Base-by-base conservation (phyloP, 2,329 filamentous ascomycete species). In the Phyllosticta capitalensis region DNA sequence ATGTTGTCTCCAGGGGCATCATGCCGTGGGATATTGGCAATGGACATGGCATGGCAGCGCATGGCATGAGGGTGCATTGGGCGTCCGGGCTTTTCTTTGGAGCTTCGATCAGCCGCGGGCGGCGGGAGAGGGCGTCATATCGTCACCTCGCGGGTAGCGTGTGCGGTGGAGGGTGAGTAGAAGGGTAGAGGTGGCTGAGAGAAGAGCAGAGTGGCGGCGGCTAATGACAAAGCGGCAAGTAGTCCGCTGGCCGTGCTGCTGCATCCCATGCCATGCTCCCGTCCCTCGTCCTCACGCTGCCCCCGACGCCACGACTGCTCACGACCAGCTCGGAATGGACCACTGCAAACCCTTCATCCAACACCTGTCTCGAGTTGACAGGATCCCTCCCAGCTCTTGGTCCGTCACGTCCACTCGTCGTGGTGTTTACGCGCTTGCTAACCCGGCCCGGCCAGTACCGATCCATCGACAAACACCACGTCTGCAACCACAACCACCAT, bases 311-410 rank as follows among this genome's bases (percentile, higher is more conserved):
- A n/a, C 24, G 24, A 26, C 24, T 26, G 24, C 24, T 45, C 38
- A 45, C 38, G 17, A 45, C 38, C 38, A 45, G 24, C 24, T 26
- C 14, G 38, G 14, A 45, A 45, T 45, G 38, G 38, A 45, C 50
- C 56, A 53, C 56, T 28, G 50, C 26, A 48, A 45, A 19, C 38
- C 38, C 38, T 38, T 51, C 56, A 54, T 49, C 56, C 50, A 33
- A 30, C 28, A 20, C 28, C 56, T 54, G 56, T 58, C 56, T 58
- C 56, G 56, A 49, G 51, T 58, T 58, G 56, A 58, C 54, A 52
- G 56, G 24, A 30, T 28, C 51, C n/a, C 38, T 45, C 17, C 38
- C 38, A n/a, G 14, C 4, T n/a, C 14, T 6, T n/a, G 38, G 17
- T n/a, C 38, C 5, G 14, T 45, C 17, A 26, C 7, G 24, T n/a